A percentile compares a stretch with the other conserved stretches of the same genome.
Conservation (phyloP, 1,284 basidiomycete species). For the Neolentinus lepideus region DNA sequence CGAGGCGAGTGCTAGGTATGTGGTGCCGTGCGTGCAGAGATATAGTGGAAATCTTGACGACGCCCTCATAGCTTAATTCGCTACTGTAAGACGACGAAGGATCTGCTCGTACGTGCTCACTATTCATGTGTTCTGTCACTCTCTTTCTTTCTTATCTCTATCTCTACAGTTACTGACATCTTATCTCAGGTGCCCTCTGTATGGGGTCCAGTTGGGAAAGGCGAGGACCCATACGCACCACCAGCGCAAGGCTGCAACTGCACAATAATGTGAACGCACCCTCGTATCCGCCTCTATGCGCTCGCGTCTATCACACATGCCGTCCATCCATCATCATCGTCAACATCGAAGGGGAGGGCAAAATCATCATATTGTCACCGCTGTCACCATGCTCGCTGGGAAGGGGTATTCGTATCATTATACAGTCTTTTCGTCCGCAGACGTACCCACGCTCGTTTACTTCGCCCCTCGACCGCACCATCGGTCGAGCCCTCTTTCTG, state of each 20-base stretch:
- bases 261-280: conserved; percentile 28
- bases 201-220: conserved; percentile 87
- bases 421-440: not conserved
- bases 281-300: not conserved
- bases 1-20: conserved; percentile 67
- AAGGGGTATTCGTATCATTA: not conserved
- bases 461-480: not conserved
- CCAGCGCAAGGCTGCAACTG: conserved; percentile 63
- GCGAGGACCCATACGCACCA: conserved; percentile 85
- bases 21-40: conserved; percentile 3
- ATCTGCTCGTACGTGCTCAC: conserved; percentile 65
- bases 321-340: not conserved
- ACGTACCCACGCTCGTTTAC: not conserved
- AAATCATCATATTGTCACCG: not conserved
- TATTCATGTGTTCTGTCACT: not conserved
- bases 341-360: not conserved
- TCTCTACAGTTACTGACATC: not conserved
- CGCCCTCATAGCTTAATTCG: conserved; percentile 65
- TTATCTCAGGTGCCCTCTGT: conserved; percentile 69
- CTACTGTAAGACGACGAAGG: conserved; percentile 86
- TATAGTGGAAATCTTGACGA: not conserved
- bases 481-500: not conserved
- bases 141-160: not conserved
- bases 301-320: not conserved
- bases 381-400: not conserved